These are phyloP conservation scores for Pichia sp. DNA, from an alignment of 1,139 yeast genomes.

Conservation along the genomic window DNA sequence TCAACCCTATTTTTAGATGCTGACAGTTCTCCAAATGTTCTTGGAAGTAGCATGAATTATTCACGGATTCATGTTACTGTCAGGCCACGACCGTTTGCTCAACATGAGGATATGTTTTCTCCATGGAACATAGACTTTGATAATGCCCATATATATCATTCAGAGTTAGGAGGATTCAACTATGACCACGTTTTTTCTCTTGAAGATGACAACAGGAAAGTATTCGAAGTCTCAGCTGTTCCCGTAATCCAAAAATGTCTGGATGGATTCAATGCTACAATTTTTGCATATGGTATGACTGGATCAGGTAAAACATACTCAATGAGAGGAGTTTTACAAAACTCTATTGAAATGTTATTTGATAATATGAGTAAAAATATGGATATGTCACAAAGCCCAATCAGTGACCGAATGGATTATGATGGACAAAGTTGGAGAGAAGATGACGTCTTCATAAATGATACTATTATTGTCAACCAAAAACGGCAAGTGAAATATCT, in stretches of 20 bases:
- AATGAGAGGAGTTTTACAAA: constrained; percentile 62
- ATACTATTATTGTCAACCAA: constrained; percentile 7
- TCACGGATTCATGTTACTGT: constrained; percentile 44
- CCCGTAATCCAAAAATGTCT: constrained; percentile 60
- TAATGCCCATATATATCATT: constrained; percentile 29
- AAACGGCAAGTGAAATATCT: constrained; percentile 25
- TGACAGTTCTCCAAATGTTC: constrained; percentile 15
- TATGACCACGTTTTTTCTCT: constrained; percentile 75
- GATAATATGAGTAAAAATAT: background rate
- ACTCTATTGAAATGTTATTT: constrained; percentile 9
- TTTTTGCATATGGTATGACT: constrained; percentile 92
- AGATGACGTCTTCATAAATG: constrained; percentile 9
- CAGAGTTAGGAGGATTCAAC: constrained; percentile 48
- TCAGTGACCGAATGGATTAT: constrained; percentile 8
- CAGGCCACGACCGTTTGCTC: constrained; percentile 44
- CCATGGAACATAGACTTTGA: constrained; percentile 11
- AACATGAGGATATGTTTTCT: constrained; percentile 8
- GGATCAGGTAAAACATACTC: constrained; percentile 94
- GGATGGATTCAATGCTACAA: constrained; percentile 81
- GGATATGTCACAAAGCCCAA: background rate
- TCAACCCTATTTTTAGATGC: constrained; percentile 6
- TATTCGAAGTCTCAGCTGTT: constrained; percentile 55
- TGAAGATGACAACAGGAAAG: constrained; percentile 43
- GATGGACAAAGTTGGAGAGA: constrained; percentile 1
- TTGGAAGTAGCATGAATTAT: constrained; percentile 28